Conservation (phyloP, 768 basidiomycete genomes). For the Russula compacta region DNA sequence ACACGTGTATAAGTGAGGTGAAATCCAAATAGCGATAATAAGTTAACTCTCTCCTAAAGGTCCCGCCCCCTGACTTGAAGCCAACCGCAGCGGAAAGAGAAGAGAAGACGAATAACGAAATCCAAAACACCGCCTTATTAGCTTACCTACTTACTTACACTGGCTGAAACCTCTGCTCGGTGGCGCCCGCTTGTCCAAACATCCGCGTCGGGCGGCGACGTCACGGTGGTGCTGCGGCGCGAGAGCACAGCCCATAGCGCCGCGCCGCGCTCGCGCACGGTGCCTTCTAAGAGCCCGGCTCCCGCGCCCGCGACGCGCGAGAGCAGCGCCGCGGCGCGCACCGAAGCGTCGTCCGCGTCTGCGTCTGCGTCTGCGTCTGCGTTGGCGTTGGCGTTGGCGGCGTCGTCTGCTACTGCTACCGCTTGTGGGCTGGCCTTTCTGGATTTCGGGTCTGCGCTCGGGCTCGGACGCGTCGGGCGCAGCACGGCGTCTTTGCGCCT, state of each 20-base stretch:
- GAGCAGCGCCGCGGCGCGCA: slow-evolving; percentile 6
- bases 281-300: slow-evolving; percentile 4
- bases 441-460: background rate
- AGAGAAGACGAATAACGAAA: background rate
- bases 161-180: background rate
- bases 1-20: background rate
- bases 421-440: too few species aligned
- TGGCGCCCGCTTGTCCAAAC: background rate
- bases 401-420: too few species aligned
- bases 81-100: too few species aligned
- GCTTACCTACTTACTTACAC: too few species aligned
- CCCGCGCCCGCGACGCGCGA: slow-evolving; percentile 4
- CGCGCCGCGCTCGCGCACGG: slow-evolving; percentile 11
- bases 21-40: too few species aligned
- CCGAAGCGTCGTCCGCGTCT: slow-evolving; percentile 3
- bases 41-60: too few species aligned
- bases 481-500: slow-evolving; percentile 13
- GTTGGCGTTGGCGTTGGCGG: background rate
- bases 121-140: too few species aligned
- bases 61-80: background rate
- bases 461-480: background rate
- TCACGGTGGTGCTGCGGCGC: background rate
- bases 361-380: too few species aligned
- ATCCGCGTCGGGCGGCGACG: background rate
- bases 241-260: slow-evolving; percentile 7